Conservation (phyloP, 805 yeast species). For the Ogataea kodamae region DNA sequence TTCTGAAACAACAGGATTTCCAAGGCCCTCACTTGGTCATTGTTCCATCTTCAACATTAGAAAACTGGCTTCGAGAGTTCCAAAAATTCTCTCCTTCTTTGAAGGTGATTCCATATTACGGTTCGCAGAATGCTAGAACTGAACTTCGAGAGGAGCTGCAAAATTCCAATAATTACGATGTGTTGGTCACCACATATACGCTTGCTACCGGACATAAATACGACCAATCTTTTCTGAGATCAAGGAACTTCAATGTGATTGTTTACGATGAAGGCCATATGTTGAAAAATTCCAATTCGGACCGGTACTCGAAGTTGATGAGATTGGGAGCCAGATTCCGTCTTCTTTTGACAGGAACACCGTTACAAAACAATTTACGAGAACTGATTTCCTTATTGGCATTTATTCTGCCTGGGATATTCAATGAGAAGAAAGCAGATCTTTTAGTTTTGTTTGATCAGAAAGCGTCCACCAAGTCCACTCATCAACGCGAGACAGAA, state of each 20-base stretch:
- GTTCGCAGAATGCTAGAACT: slow-evolving; percentile 78
- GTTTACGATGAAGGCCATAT: slow-evolving; percentile 98
- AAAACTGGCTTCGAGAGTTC: slow-evolving; percentile 96
- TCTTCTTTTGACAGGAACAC: slow-evolving; percentile 90
- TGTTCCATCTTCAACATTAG: slow-evolving; percentile 95
- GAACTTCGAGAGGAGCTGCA: slow-evolving; percentile 73
- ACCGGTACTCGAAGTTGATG: slow-evolving; percentile 85
- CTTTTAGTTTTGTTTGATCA: slow-evolving; percentile 81
- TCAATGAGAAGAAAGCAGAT: slow-evolving; percentile 78
- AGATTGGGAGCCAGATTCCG: slow-evolving; percentile 79
- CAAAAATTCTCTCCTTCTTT: slow-evolving; percentile 80
- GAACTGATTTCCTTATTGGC: slow-evolving; percentile 89
- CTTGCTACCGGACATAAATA: slow-evolving; percentile 82
- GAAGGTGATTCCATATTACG: slow-evolving; percentile 89
- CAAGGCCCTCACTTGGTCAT: slow-evolving; percentile 87
- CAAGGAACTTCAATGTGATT: slow-evolving; percentile 75
- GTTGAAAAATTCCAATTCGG: slow-evolving; percentile 85
- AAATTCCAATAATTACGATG: slow-evolving; percentile 60
- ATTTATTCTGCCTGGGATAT: slow-evolving; percentile 82
- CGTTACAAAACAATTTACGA: slow-evolving; percentile 86
- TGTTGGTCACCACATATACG: slow-evolving; percentile 89
- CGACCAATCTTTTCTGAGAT: slow-evolving; percentile 75
- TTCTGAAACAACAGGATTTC: slow-evolving; percentile 59
- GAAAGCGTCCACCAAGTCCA: slow-evolving; percentile 64
- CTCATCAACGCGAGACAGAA: slow-evolving; percentile 24